These are phyloP conservation scores for Solanum gandarillasii DNA, from an alignment of 257 asterid species.

Conservation along the genomic window DNA sequence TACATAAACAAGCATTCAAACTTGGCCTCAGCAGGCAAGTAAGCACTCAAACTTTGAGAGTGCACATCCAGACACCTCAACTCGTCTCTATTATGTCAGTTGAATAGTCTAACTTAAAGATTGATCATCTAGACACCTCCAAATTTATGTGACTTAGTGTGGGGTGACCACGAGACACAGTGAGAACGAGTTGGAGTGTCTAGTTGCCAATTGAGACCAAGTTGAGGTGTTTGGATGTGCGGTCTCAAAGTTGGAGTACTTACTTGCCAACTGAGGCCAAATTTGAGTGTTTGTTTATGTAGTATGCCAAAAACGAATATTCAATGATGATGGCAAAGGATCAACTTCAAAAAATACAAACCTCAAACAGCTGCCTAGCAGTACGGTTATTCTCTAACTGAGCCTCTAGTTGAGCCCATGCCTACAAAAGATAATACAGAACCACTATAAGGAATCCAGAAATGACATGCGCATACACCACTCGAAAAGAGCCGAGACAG, in stretches of 20 bases:
- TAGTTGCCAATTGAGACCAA: not conserved
- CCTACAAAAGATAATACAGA: slow-evolving; percentile 26
- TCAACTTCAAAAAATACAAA: slow-evolving; percentile 3
- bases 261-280: not conserved
- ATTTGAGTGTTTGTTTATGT: not conserved
- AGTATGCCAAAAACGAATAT: not conserved
- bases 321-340: not conserved
- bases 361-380: slow-evolving; percentile 86
- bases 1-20: not conserved
- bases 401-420: slow-evolving; percentile 99
- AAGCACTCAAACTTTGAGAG: no score
- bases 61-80: not conserved
- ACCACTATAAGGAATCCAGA: not conserved
- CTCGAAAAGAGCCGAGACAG: not conserved
- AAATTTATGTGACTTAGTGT: no score
- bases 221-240: not conserved
- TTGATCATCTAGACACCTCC: not conserved
- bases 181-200: not conserved
- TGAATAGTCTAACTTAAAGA: not conserved
- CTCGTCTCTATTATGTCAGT: fast-evolving
- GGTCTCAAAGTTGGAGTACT: not conserved
- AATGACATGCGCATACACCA: not conserved
- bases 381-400: slow-evolving; percentile 48
- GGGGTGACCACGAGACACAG: no score
- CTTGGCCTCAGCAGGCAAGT: not conserved